Evolutionary conservation across 106 monocot species (phyloP), one percentile per base, ranked within the genome.

Genomic region (Acorus gramineus): DNA sequence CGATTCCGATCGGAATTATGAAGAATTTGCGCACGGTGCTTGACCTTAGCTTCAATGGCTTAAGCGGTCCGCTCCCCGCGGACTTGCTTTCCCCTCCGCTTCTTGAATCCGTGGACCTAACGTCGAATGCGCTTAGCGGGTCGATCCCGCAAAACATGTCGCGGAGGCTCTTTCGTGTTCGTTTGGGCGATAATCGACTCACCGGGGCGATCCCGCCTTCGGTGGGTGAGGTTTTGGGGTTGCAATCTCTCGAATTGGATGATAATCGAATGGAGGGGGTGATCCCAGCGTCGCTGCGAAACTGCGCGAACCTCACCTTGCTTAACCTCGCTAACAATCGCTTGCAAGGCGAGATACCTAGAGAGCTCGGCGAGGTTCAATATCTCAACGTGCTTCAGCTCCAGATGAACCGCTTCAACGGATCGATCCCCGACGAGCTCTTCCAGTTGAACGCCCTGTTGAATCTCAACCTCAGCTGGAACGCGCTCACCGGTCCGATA

Each of bases 241-340:
- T 78, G 72, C 45, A 8, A 44, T 81, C 79, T 64, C 66, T 82
- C 3, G 74, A 76, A 49, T 60, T 79, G 53, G 57, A 77, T 71
- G 53, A 7, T 7, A 83, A 80, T 59, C 8, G 50, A 44, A 43
- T 62, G 42, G 12, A 65, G 3, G 61, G 77, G 28, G 45, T 28
- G 2, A 81, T 84, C 43, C 78, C 81, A 2, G 2, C 53, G 1
- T 46, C 68, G 48, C 50, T 89, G 49, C 65, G 63, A 8, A 60
- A 49, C 6, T 85, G 85, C 54, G 55, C 11, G 49, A 81, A 69
- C 9, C 52, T 85, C 11, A 51, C 71, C 0, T 64, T 85, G n/a
- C 49, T 89, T 65, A 82, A 85, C 69, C 71, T 89, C 3, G 84
- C 82, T 42, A 44, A 6, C 1, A 89, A 89, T 69, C 8, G 60